Evolutionary conservation across 192 early-diverging fungal genomes (phyloP).

Genomic region (Lunasporangiospora selenospora): DNA sequence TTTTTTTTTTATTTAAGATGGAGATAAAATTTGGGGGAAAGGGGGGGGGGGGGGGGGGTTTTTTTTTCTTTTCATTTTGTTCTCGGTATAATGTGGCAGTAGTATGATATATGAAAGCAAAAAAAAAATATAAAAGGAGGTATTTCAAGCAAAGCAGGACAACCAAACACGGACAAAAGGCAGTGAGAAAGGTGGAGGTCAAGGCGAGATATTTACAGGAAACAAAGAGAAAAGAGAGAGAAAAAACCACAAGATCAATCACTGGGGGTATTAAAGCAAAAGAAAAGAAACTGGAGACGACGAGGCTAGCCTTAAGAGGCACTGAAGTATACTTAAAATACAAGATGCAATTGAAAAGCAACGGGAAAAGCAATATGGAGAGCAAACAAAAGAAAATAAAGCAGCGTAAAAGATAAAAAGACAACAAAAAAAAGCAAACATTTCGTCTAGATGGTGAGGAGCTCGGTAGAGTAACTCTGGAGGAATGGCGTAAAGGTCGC

Average conservation of each 20-base stretch:
- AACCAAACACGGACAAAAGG: background rate
- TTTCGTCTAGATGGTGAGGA: conserved; percentile 22
- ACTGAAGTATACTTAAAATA: no score
- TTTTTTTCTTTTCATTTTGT: background rate
- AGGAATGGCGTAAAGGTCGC: conserved; percentile 50
- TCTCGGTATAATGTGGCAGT: no score
- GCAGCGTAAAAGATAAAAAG: background rate
- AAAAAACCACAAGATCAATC: background rate
- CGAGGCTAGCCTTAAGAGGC: no score
- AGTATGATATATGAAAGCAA: no score
- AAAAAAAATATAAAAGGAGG: background rate
- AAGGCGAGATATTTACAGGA: conserved; percentile 6
- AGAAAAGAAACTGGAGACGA: no score
- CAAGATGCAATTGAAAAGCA: background rate
- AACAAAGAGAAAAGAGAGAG: background rate
- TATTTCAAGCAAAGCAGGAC: background rate
- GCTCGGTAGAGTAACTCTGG: conserved; percentile 31
- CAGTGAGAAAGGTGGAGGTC: background rate
- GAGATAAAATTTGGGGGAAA: no score
- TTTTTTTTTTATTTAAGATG: conserved; percentile 6
- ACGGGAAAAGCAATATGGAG: background rate
- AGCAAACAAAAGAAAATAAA: background rate
- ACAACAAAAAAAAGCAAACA: background rate
- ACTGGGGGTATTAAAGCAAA: background rate
- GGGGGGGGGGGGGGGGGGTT: no score